Evolutionary conservation across 441 rosid genomes (phyloP).

Genomic region (Euphorbia corollata): DNA sequence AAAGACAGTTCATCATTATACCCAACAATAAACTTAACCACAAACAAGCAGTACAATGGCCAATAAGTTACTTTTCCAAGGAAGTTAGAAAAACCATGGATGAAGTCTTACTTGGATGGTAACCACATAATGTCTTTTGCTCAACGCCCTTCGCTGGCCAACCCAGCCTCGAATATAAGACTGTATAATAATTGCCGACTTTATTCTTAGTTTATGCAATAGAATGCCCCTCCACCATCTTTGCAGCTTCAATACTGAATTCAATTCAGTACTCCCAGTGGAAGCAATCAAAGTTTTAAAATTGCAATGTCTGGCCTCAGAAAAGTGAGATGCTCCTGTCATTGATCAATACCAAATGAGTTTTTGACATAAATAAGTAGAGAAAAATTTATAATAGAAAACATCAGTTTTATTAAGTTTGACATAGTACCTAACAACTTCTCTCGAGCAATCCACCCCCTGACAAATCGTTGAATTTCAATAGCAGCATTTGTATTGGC

Average conservation of each 20-base stretch:
- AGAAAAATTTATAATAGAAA: neutral
- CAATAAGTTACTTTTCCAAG: neutral
- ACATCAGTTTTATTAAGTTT: neutral
- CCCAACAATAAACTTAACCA: neutral
- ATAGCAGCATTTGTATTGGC: conserved; percentile 44
- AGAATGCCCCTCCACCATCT: conserved; percentile 72
- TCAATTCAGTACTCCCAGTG: conserved; percentile 28
- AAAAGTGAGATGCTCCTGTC: conserved; percentile 40
- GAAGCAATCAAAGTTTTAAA: conserved; percentile 22
- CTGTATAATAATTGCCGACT: conserved; percentile 54
- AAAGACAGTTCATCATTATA: neutral
- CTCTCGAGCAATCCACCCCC: conserved; percentile 42
- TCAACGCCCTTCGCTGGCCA: conserved; percentile 39
- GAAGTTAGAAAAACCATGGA: neutral
- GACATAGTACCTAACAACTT: conserved; percentile 51
- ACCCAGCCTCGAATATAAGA: conserved; percentile 50
- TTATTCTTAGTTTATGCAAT: conserved; percentile 37
- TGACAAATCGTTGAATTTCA: conserved; percentile 48
- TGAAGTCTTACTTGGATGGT: conserved; percentile 53
- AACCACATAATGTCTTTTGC: conserved; percentile 31
- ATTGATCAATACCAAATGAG: conserved; percentile 12
- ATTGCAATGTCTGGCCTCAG: conserved; percentile 19
- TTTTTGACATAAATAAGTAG: neutral
- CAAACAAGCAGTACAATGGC: neutral
- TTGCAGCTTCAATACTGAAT: conserved; percentile 51